These are phyloP conservation scores for Volvox carteri DNA, from an alignment of 163 green algal genomes.

Conservation along the genomic window DNA sequence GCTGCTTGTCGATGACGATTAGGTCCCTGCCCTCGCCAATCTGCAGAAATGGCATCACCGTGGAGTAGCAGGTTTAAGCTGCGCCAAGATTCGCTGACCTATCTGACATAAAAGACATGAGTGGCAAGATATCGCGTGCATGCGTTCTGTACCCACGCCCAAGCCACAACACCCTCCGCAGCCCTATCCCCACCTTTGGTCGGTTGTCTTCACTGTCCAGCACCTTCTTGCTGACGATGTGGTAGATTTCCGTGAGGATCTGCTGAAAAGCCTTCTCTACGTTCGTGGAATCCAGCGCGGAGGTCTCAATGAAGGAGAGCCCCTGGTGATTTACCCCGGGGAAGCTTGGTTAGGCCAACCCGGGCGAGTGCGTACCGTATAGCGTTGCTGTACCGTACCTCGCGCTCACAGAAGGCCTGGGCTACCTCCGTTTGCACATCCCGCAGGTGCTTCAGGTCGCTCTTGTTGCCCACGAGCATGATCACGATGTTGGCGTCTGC, in stretches of 20 bases:
- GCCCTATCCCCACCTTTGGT: conserved; percentile 55
- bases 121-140: background rate
- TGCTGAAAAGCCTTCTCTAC: conserved; percentile 97
- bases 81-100: background rate
- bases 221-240: conserved; percentile 97
- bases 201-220: conserved; percentile 75
- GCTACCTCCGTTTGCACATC: conserved; percentile 94
- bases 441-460: conserved; percentile 95
- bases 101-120: background rate
- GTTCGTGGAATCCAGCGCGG: conserved; percentile 97
- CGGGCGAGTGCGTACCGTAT: background rate
- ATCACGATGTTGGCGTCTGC: conserved; percentile 99
- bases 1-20: conserved; percentile 74
- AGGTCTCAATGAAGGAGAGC: conserved; percentile 99
- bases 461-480: conserved; percentile 99
- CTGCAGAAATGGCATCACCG: conserved; percentile 38
- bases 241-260: conserved; percentile 98
- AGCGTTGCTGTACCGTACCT: conserved; percentile 42
- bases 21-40: conserved; percentile 62
- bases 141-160: background rate
- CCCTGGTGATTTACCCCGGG: conserved; percentile 49
- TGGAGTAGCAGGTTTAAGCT: no score
- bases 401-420: conserved; percentile 88
- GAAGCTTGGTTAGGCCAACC: background rate
- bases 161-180: background rate